Percentiles rank a stretch among this genome's conserved stretches.
phyloP scores from a whole-genome alignment of 495 filamentous ascomycete genomes.

The Neurospora sp. region DNA sequence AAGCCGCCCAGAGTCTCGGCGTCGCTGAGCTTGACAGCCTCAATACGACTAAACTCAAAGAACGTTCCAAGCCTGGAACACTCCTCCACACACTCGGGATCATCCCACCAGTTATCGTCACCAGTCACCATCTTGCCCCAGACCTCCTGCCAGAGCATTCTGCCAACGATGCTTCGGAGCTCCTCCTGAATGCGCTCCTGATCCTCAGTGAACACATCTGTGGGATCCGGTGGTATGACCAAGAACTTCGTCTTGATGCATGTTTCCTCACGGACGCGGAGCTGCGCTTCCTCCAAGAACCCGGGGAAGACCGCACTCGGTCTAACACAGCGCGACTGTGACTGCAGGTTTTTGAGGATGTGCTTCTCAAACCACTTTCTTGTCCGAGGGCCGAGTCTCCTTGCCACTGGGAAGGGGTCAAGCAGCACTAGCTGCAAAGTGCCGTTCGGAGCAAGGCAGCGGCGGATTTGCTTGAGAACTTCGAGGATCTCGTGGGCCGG shows the following conservation, averaged over 20 bases:
- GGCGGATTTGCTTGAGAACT: constrained; percentile 27
- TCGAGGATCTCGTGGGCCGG: constrained; percentile 26
- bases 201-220: background rate
- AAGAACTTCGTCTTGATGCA: constrained; percentile 26
- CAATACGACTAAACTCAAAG: constrained; percentile 37
- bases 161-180: constrained; percentile 26
- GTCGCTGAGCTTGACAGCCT: constrained; percentile 26
- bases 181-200: constrained; percentile 14
- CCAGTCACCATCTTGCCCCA: constrained; percentile 37
- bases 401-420: constrained; percentile 33
- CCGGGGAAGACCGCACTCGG: constrained; percentile 31
- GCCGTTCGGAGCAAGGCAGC: constrained; percentile 27
- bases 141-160: constrained; percentile 34
- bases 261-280: constrained; percentile 22
- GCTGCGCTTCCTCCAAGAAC: constrained; percentile 31
- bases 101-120: constrained; percentile 43
- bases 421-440: constrained; percentile 35
- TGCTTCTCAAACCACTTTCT: constrained; percentile 39
- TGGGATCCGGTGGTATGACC: constrained; percentile 13
- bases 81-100: constrained; percentile 34
- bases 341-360: constrained; percentile 34
- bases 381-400: constrained; percentile 33
- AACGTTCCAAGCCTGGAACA: constrained; percentile 34
- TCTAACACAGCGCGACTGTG: constrained; percentile 32
- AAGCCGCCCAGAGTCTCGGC: background rate